These are phyloP conservation scores for Alopecurus myosuroides DNA, from an alignment of 176 grass and related monocot species.

Conservation along the genomic window DNA sequence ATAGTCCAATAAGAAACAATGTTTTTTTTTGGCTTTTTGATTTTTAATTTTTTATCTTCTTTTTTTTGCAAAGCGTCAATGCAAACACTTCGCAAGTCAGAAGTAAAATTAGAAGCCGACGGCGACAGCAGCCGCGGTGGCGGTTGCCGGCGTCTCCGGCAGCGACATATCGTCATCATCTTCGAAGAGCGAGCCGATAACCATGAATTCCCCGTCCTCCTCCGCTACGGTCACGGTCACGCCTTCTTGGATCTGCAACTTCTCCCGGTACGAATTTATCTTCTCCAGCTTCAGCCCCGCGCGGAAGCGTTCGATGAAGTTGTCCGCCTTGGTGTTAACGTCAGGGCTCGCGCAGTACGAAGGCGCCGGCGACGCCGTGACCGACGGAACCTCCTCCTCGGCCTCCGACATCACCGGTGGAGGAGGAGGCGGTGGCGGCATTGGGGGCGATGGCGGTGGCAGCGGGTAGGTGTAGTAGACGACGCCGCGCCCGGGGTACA, in stretches of 20 bases:
- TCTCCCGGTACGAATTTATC: slow-evolving; percentile 80
- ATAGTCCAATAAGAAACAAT: background rate
- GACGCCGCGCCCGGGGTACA: slow-evolving; percentile 24
- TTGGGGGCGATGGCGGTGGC: slow-evolving; percentile 51
- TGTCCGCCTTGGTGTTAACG: slow-evolving; percentile 87
- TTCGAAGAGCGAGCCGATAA: slow-evolving; percentile 49
- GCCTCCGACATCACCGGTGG: slow-evolving; percentile 30
- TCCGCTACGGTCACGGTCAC: slow-evolving; percentile 6
- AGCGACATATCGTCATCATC: slow-evolving; percentile 44
- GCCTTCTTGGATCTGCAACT: slow-evolving; percentile 32
- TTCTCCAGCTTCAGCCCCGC: slow-evolving; percentile 80
- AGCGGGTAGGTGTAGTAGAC: slow-evolving; percentile 52
- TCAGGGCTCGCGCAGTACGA: slow-evolving; percentile 85
- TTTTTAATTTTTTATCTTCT: background rate
- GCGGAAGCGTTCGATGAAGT: slow-evolving; percentile 27
- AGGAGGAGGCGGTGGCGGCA: slow-evolving; percentile 46
- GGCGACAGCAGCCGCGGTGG: slow-evolving; percentile 13
- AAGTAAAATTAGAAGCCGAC: slow-evolving; percentile 27
- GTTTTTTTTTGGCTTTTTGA: background rate
- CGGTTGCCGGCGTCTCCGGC: slow-evolving; percentile 28
- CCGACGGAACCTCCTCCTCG: slow-evolving; percentile 7
- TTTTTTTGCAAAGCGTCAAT: background rate
- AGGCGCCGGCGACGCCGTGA: slow-evolving; percentile 29
- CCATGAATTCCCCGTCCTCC: slow-evolving; percentile 48
- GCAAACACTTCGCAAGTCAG: background rate